Evolutionary conservation across 2,329 filamentous ascomycete genomes (phyloP), one percentile per base, ranked within the genome.

Genomic region (Xylariaceae sp.): DNA sequence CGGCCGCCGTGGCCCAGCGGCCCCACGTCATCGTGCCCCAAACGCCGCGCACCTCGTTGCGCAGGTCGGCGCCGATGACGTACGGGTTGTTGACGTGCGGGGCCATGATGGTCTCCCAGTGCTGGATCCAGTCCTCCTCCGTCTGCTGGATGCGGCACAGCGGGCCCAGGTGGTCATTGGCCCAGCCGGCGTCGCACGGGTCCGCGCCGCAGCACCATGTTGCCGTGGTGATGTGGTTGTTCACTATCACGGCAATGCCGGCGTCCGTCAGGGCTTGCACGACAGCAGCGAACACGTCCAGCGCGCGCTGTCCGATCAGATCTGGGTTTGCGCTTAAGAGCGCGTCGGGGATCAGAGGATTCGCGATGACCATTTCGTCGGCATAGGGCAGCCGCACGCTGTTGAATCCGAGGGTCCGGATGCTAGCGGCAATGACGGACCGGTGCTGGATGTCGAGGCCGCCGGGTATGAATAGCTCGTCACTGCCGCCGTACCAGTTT

Each of bases 401-500:
- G 63, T 85, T 85, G 68, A 85, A 85, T 11, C 81, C 81, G 39
- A 85, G 64, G 8, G 57, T 55, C 37, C 72, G 70, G 55, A 85
- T 81, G 12, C 73, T 74, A 44, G 62, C 53, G 3, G 79, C 77
- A 47, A 85, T 83, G 14, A 68, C 66, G 40, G 64, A 65, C 26
- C 81, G 76, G 59, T 84, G 78, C 52, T 72, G 70, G 15, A 79
- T 62, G 47, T 84, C 78, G 27, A 85, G 66, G 0, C 80, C 81
- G 24, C 78, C 76, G 0, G 76, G 70, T 9, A 84, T 70, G 51
- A 80, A 83, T 38, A 76, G 66, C 62, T 81, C 73, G 52, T 85
- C 81, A 54, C 77, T 82, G 3, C 74, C 80, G 23, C 81, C 81
- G 55, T 85, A 85, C 81, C 81, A 85, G 61, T 85, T 85, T 53